Conservation (phyloP, 257 asterid genomes). For the Rauvolfia tetraphylla region DNA sequence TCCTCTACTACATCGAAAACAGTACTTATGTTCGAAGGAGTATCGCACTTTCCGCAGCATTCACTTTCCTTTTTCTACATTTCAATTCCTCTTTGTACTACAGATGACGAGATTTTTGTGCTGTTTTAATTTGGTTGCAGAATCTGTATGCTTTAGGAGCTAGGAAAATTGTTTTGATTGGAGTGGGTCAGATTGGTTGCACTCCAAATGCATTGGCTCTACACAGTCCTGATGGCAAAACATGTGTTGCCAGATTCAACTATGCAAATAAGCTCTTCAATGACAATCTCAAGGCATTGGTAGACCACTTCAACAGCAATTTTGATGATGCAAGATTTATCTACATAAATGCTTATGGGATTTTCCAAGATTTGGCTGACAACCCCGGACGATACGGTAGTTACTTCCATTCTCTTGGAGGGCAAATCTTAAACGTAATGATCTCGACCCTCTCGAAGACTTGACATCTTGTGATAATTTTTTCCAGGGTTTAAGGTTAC, state of each 20-base stretch:
- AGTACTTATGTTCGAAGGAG: no score
- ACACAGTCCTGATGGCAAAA: slow-evolving; percentile 72
- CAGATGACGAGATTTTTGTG: background rate
- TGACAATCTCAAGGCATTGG: slow-evolving; percentile 47
- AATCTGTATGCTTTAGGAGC: slow-evolving; percentile 70
- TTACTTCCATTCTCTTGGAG: background rate
- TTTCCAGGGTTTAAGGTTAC: slow-evolving; percentile 67
- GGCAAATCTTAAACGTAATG: no score
- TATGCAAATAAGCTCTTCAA: slow-evolving; percentile 71
- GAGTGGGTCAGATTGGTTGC: slow-evolving; percentile 91
- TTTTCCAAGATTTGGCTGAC: slow-evolving; percentile 71
- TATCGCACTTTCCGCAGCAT: no score
- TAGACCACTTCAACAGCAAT: slow-evolving; percentile 59
- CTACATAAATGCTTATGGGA: slow-evolving; percentile 69
- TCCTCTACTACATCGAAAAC: no score
- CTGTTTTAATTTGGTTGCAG: slow-evolving; percentile 21
- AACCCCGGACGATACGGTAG: slow-evolving; percentile 69
- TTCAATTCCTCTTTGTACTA: background rate
- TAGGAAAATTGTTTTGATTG: slow-evolving; percentile 59
- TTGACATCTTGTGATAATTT: background rate
- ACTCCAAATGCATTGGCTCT: slow-evolving; percentile 92
- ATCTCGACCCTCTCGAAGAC: no score
- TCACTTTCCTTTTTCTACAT: no score
- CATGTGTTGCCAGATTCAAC: slow-evolving; percentile 72
- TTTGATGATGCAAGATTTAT: slow-evolving; percentile 57